Evolutionary conservation across 2,329 filamentous ascomycete genomes (phyloP).

Genomic region (Exserohilum turcica): DNA sequence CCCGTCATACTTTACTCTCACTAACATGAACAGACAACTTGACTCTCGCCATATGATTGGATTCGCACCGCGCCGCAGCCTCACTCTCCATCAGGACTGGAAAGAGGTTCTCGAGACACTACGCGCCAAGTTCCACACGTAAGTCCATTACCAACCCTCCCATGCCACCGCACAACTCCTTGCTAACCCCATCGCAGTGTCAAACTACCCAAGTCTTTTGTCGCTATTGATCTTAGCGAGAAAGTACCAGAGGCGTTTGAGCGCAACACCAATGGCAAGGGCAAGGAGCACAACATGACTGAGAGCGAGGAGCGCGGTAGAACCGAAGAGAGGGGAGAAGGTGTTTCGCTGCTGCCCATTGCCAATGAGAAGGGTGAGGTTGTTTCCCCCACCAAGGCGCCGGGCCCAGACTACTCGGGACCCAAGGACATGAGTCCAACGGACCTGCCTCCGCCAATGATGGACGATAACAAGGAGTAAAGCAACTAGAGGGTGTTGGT

Average conservation of each 20-base stretch:
- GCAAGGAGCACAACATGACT: constrained; percentile 26
- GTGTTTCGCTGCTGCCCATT: constrained; percentile 11
- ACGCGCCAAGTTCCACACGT: constrained; percentile 93
- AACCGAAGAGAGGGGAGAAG: constrained; percentile 23
- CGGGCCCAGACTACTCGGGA: not conserved
- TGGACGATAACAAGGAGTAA: constrained; percentile 12
- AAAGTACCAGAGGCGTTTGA: constrained; percentile 54
- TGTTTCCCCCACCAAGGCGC: not conserved
- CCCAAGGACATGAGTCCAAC: constrained; percentile 10
- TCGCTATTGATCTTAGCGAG: constrained; percentile 57
- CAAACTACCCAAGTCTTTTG: constrained; percentile 58
- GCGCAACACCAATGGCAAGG: constrained; percentile 20
- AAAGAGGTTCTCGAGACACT: constrained; percentile 95
- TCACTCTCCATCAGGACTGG: constrained; percentile 94
- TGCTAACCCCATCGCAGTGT: constrained; percentile 41
- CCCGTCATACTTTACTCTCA: not conserved
- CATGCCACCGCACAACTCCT: not conserved
- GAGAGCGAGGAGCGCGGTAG: constrained; percentile 24
- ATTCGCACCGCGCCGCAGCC: constrained; percentile 83
- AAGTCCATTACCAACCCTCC: constrained; percentile 48
- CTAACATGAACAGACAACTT: constrained; percentile 62
- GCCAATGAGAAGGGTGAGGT: constrained; percentile 8
- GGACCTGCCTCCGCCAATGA: constrained; percentile 14
- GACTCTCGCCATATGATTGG: constrained; percentile 97
- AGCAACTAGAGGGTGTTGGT: not conserved